Conservation (phyloP, 1,284 basidiomycete species). For the Ustilago shanxiensis region DNA sequence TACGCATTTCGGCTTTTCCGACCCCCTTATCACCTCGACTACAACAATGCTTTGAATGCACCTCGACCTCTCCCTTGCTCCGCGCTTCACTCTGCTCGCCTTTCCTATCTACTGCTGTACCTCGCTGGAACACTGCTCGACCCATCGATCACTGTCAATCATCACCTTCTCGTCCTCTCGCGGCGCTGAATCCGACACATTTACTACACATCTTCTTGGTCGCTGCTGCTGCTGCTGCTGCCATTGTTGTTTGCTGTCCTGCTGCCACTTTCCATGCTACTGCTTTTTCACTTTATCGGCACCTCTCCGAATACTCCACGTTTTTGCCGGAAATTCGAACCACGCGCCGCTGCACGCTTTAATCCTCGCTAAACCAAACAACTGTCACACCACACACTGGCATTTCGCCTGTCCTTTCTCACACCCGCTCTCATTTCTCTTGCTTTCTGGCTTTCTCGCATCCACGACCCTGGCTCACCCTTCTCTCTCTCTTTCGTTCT, state of each 20-base stretch:
- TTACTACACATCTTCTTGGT: neutral
- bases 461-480: slow-evolving; percentile 7
- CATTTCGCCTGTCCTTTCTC: neutral
- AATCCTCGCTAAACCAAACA: slow-evolving; percentile 7
- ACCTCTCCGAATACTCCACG: slow-evolving; percentile 16
- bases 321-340: slow-evolving; percentile 18
- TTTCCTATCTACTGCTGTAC: too few species aligned
- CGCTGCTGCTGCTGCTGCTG: neutral
- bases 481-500: neutral
- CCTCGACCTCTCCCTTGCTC: too few species aligned
- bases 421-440: neutral
- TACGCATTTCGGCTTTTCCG: slow-evolving; percentile 4
- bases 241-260: too few species aligned
- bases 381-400: neutral
- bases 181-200: neutral
- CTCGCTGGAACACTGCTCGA: too few species aligned
- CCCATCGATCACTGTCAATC: too few species aligned
- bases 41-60: too few species aligned
- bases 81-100: too few species aligned
- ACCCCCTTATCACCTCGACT: neutral
- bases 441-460: too few species aligned
- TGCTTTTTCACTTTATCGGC: slow-evolving; percentile 17
- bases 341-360: slow-evolving; percentile 16
- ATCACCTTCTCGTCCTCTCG: too few species aligned
- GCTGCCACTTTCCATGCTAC: neutral